Evolutionary conservation across 2,329 filamentous ascomycete genomes (phyloP).

Genomic region (Pseudopyricularia cyperi): DNA sequence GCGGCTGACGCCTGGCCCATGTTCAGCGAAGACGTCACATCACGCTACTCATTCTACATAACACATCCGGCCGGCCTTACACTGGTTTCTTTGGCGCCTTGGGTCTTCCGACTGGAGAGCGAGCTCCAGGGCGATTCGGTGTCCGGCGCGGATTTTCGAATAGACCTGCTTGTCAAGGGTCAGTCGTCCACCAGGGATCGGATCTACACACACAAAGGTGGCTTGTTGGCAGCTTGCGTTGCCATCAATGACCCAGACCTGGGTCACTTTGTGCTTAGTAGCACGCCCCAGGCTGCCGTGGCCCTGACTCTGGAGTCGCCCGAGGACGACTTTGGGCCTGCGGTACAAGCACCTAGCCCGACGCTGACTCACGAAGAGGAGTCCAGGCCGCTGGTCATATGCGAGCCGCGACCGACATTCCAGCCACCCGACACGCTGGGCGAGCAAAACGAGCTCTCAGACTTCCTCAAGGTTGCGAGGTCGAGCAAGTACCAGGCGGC

Average conservation of each 20-base stretch:
- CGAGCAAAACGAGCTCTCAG: slow-evolving; percentile 8
- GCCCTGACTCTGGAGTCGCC: slow-evolving; percentile 47
- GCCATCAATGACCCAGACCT: slow-evolving; percentile 48
- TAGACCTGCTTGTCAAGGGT: slow-evolving; percentile 45
- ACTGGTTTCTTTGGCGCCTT: slow-evolving; percentile 44
- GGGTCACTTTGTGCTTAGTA: slow-evolving; percentile 49
- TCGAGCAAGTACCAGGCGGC: slow-evolving; percentile 45
- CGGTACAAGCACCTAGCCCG: slow-evolving; percentile 21
- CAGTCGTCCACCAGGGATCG: slow-evolving; percentile 43
- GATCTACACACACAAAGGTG: slow-evolving; percentile 39
- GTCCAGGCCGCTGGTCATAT: slow-evolving; percentile 34
- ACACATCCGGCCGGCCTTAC: slow-evolving; percentile 49
- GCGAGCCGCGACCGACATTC: slow-evolving; percentile 53
- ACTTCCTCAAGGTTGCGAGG: slow-evolving; percentile 26
- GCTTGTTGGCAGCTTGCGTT: slow-evolving; percentile 38
- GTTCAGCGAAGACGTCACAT: slow-evolving; percentile 47
- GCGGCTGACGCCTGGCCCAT: slow-evolving; percentile 47
- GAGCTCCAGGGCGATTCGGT: slow-evolving; percentile 44
- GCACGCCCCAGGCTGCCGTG: slow-evolving; percentile 44
- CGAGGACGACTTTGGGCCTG: slow-evolving; percentile 31
- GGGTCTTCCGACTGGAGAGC: slow-evolving; percentile 51
- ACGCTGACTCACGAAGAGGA: slow-evolving; percentile 26
- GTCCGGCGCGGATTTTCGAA: slow-evolving; percentile 46
- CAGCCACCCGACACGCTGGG: slow-evolving; percentile 19
- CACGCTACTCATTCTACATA: slow-evolving; percentile 49